Base-by-base conservation (phyloP, 2,329 filamentous ascomycete species). In the Geosmithia putterillii region DNA sequence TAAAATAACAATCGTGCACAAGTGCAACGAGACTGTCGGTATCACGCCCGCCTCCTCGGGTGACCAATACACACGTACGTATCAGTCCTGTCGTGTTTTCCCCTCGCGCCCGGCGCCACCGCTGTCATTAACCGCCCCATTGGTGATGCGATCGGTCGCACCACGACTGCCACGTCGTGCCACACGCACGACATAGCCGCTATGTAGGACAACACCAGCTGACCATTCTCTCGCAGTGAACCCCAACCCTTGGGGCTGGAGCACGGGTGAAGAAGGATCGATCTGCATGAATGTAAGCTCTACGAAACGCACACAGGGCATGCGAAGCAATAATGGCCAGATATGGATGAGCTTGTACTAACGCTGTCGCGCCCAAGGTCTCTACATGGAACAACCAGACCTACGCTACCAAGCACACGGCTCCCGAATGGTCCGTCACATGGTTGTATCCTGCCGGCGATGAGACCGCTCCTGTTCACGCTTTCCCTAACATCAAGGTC, bases 261-360 rank as follows among this genome's bases (percentile, higher is more conserved):
- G 58, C 19, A 50, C 56, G 12, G 58, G 58, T 9, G 53, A 58
- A 15, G 51, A 54, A 2, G 69, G 69, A 34, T 54, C 50, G 17
- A 53, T 75, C 21, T 76, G 73, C 54, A 63, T 76, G 63, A 70
- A 73, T 58, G 71, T 74, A 59, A 56, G 71, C n/a, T n/a, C n/a
- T n/a, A n/a, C n/a, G n/a, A n/a, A n/a, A n/a, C n/a, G n/a, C n/a
- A n/a, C n/a, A n/a, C n/a, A n/a, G n/a, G n/a, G n/a, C n/a, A n/a
- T n/a, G n/a, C n/a, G n/a, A n/a, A n/a, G n/a, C n/a, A n/a, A n/a
- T n/a, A n/a, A n/a, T n/a, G n/a, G n/a, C n/a, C n/a, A n/a, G n/a
- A n/a, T n/a, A n/a, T n/a, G n/a, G n/a, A n/a, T n/a, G 10, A 32
- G 28, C 28, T 12, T 32, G 10, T 12, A 7, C 10, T 32, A 32